Conservation (phyloP, 2,329 filamentous ascomycete genomes). For the Botrytis pseudocinerea region DNA sequence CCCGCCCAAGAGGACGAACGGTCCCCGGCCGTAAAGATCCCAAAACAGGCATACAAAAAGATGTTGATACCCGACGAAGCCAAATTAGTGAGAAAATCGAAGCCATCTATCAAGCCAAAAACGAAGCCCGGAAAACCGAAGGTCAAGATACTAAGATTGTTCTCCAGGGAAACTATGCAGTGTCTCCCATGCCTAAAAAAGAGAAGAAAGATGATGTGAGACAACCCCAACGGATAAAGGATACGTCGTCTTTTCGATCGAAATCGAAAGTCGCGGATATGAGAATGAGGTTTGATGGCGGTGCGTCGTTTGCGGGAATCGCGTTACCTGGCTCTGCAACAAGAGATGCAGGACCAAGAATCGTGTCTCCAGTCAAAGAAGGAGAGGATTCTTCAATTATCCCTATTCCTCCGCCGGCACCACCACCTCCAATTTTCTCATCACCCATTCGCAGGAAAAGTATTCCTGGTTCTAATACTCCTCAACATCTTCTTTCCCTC, state of each 20-base stretch:
- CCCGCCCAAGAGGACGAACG: conserved; percentile 12
- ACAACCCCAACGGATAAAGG: conserved; percentile 6
- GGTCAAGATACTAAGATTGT: background rate
- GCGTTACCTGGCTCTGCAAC: background rate
- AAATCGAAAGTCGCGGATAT: conserved; percentile 33
- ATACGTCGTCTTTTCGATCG: conserved; percentile 14
- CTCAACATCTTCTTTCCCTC: background rate
- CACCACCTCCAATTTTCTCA: background rate
- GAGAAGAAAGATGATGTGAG: background rate
- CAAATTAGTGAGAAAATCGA: conserved; percentile 34
- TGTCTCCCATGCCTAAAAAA: background rate
- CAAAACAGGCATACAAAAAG: conserved; percentile 5
- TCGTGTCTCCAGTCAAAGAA: background rate
- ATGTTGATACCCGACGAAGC: background rate
- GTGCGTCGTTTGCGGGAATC: conserved; percentile 13
- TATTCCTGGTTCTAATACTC: background rate
- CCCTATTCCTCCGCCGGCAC: conserved; percentile 1
- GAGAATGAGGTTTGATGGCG: conserved; percentile 33
- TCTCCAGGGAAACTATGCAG: background rate
- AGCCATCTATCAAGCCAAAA: conserved; percentile 32
- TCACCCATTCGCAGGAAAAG: background rate
- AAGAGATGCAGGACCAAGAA: background rate
- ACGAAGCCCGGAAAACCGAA: conserved; percentile 25
- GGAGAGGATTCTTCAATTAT: background rate
- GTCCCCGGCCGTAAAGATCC: background rate